phyloP scores from a whole-genome alignment of 1,284 basidiomycete genomes.

The Cutaneotrichosporon sp. region DNA sequence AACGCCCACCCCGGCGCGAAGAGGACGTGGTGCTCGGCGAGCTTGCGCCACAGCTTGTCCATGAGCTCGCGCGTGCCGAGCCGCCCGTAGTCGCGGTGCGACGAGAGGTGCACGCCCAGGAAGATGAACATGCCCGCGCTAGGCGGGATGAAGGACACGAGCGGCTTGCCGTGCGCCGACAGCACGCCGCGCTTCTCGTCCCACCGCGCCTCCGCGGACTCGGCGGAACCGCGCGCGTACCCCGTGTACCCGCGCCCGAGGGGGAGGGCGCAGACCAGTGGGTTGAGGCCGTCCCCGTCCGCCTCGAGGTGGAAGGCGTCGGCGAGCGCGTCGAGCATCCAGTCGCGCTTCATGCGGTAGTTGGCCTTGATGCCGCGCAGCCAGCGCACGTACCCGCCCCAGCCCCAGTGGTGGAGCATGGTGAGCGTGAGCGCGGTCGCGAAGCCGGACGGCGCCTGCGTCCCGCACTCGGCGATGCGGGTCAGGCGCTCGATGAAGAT shows the following conservation, averaged over 20 bases:
- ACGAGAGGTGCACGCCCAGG: conserved; percentile 66
- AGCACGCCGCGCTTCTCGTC: conserved; percentile 57
- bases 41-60: conserved; percentile 45
- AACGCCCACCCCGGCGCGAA: conserved; percentile 52
- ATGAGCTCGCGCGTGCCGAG: conserved; percentile 37
- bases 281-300: conserved; percentile 28
- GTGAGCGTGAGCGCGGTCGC: conserved; percentile 63
- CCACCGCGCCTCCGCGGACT: conserved; percentile 17
- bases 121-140: conserved; percentile 58
- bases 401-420: conserved; percentile 66
- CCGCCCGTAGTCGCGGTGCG: conserved; percentile 59
- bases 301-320: conserved; percentile 52
- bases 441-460: conserved; percentile 74
- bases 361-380: conserved; percentile 60
- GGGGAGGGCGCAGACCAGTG: conserved; percentile 24
- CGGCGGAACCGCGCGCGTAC: conserved; percentile 23
- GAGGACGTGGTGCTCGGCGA: conserved; percentile 51
- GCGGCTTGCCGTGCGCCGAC: conserved; percentile 23
- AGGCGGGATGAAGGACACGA: conserved; percentile 72
- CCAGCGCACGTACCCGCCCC: conserved; percentile 74
- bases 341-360: conserved; percentile 52
- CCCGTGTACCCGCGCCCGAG: conserved; percentile 23
- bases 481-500: conserved; percentile 68
- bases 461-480: conserved; percentile 68
- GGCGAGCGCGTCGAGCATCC: conserved; percentile 52